A percentile compares a stretch with the other conserved stretches of the same genome.
phyloP scores from a whole-genome alignment of 345 rosid species.

The Cochlearia excelsa region DNA sequence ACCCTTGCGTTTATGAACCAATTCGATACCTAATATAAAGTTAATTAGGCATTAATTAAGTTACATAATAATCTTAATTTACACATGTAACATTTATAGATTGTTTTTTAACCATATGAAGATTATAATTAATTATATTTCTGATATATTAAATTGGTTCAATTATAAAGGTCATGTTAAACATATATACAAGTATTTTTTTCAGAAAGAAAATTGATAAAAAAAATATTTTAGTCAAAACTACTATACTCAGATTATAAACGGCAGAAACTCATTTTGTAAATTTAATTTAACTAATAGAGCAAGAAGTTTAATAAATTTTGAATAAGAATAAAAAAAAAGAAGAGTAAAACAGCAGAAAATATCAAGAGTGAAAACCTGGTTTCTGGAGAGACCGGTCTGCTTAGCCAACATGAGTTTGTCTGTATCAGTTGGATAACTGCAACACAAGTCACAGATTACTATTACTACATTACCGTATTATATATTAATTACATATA shows the following conservation, averaged over 20 bases:
- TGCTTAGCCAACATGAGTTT: slow-evolving; percentile 87
- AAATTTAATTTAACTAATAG: background rate
- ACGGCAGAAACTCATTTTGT: slow-evolving; percentile 6
- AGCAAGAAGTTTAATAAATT: background rate
- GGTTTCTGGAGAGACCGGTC: slow-evolving; percentile 84
- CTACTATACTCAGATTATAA: background rate
- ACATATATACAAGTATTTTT: no score
- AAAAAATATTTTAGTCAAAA: background rate
- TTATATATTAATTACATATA: slow-evolving; percentile 1
- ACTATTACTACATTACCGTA: background rate
- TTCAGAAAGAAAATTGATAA: background rate
- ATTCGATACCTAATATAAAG: slow-evolving; percentile 54
- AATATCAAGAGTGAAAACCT: slow-evolving; percentile 47
- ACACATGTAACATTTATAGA: no score
- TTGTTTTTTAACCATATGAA: no score
- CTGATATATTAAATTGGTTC: no score
- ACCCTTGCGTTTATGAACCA: slow-evolving; percentile 97
- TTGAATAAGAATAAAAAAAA: background rate
- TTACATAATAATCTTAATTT: no score
- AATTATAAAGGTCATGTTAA: no score
- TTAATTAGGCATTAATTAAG: no score
- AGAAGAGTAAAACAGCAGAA: background rate
- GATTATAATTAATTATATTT: no score
- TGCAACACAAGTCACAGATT: slow-evolving; percentile 38
- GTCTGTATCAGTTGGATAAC: slow-evolving; percentile 91